phyloP scores from a whole-genome alignment of 208 protist species.

The Novymonas esmeraldas region DNA sequence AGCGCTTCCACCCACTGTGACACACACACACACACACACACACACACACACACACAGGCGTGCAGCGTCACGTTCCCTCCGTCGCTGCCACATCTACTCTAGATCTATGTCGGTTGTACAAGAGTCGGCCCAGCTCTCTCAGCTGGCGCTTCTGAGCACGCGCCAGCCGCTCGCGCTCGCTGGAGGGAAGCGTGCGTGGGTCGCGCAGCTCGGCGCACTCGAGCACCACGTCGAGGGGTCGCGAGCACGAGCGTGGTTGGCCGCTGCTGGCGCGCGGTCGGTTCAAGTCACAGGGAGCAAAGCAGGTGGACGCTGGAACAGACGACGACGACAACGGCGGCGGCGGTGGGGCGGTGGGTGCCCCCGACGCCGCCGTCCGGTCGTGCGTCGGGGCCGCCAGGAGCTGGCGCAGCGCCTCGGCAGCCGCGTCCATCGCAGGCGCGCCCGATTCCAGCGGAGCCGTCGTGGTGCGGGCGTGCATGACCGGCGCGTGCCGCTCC shows the following conservation, averaged over 20 bases:
- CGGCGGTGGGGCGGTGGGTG: neutral
- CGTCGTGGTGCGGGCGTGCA: neutral
- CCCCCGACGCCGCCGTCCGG: neutral
- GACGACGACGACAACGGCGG: neutral
- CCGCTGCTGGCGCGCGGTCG: neutral
- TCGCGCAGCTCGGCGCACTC: slow-evolving; percentile 51
- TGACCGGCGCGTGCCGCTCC: neutral
- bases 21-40: too few species aligned
- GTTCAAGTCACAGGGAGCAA: slow-evolving; percentile 9
- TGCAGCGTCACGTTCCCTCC: neutral
- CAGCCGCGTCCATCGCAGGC: slow-evolving; percentile 3
- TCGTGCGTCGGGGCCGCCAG: neutral
- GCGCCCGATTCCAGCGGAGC: neutral
- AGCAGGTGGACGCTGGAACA: neutral
- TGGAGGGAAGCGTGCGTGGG: slow-evolving; percentile 25
- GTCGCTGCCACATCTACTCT: slow-evolving; percentile 2
- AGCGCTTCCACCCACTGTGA: too few species aligned
- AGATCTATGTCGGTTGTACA: slow-evolving; percentile 39
- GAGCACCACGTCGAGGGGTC: slow-evolving; percentile 52
- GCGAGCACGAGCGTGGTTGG: slow-evolving; percentile 1
- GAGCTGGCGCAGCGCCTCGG: slow-evolving; percentile 12
- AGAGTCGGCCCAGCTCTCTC: slow-evolving; percentile 40
- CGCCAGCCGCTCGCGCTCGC: slow-evolving; percentile 31
- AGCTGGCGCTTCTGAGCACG: slow-evolving; percentile 46
- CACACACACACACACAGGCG: too few species aligned